Conservation (phyloP, 148 eudicot genomes). For the Camellia japonica region DNA sequence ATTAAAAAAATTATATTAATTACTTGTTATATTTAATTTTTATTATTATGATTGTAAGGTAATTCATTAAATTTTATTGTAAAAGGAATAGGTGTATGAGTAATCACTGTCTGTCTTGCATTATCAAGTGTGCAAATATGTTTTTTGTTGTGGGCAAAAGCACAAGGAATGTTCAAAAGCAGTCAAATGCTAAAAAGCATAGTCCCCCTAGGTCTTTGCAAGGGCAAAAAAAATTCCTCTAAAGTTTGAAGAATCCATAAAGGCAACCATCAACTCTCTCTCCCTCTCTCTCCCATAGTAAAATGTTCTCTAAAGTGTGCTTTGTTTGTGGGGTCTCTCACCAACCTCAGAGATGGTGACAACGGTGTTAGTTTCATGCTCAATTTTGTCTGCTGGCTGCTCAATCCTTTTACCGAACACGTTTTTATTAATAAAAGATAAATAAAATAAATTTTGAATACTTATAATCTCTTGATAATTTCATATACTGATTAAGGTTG, state of each 20-base stretch:
- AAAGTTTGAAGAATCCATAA: constrained; percentile 18
- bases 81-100: not conserved
- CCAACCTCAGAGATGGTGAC: constrained; percentile 11
- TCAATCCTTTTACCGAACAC: not conserved
- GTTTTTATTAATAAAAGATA: no score
- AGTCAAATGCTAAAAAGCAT: constrained; percentile 28
- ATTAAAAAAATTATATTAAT: no score
- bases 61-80: no score
- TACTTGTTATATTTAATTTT: no score
- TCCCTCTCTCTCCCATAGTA: constrained; percentile 2
- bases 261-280: constrained; percentile 9
- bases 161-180: constrained; percentile 20
- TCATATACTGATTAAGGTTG: no score
- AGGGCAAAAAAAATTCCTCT: constrained; percentile 3
- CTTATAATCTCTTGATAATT: no score
- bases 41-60: no score
- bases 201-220: constrained; percentile 4
- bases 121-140: not conserved
- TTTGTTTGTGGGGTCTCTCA: constrained; percentile 9
- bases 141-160: not conserved
- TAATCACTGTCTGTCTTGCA: not conserved
- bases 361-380: not conserved
- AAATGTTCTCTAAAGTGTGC: not conserved
- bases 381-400: constrained; percentile 10
- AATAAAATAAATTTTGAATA: no score